Conservation (phyloP, 2,329 filamentous ascomycete genomes). For the Emydomyces testavorans region DNA sequence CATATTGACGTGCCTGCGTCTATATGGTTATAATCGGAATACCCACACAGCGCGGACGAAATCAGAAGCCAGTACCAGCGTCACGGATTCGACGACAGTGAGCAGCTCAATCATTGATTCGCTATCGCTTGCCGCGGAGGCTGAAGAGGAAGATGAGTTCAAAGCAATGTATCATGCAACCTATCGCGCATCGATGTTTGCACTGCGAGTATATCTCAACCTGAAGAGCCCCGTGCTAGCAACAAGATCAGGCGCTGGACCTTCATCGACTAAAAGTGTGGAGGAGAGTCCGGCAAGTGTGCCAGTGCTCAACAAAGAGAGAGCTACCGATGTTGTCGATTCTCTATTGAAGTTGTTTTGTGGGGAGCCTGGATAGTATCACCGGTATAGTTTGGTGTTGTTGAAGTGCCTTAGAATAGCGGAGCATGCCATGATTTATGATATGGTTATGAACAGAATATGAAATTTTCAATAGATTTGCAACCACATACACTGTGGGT, state of each 20-base stretch:
- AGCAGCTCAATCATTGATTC: background rate
- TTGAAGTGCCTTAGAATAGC: background rate
- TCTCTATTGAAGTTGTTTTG: constrained; percentile 34
- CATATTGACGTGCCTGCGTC: constrained; percentile 35
- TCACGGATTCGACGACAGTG: too few relatives aligned
- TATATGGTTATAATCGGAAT: constrained; percentile 33
- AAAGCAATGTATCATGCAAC: constrained; percentile 36
- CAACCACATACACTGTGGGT: too few relatives aligned
- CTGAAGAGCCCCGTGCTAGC: constrained; percentile 9
- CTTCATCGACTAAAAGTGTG: background rate
- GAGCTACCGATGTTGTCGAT: constrained; percentile 34
- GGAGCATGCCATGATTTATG: background rate
- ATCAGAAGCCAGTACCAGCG: background rate
- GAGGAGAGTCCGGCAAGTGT: constrained; percentile 16
- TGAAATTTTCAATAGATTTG: background rate
- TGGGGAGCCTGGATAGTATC: constrained; percentile 19
- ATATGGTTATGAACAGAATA: background rate
- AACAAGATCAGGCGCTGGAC: background rate
- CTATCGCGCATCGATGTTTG: constrained; percentile 35
- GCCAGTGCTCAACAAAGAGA: constrained; percentile 27
- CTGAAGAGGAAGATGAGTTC: constrained; percentile 32
- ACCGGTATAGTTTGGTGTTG: too few relatives aligned
- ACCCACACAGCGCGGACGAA: background rate
- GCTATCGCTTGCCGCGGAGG: constrained; percentile 3
- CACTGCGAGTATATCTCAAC: constrained; percentile 32